Base-by-base conservation (phyloP, 768 basidiomycete genomes). In the Suillus tomentosus region DNA sequence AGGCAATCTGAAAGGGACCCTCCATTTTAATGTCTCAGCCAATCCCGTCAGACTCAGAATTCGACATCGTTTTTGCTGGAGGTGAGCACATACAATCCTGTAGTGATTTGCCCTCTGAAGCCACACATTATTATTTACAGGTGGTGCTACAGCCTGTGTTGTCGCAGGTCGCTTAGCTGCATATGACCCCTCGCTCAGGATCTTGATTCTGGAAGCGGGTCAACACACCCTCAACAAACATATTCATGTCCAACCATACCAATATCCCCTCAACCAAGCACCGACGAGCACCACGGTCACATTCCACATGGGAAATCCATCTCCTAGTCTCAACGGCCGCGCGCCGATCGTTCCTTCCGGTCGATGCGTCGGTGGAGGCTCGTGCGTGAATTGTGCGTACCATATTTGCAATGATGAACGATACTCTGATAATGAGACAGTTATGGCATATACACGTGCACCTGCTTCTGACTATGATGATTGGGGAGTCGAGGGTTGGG, bases 391-490 rank as follows among this genome's bases (percentile, higher is more conserved):
- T 67, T 85, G 86, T 85, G 58, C 47, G 80, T 65, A 14, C 10
- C 37, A 67, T 60, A 42, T 39, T 22, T 64, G 60, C 34, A 51
- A 9, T 27, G 62, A 10, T 61, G 39, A 31, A 59, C 13, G 4
- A 15, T 6, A 15, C 53, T 39, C 37, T 61, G 65, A 7, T 37
- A 60, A 10, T 57, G 60, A 1, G 22, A 62, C 43, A 74, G 79
- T 74, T 65, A 76, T 79, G 69, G 83, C 86, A 80, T 88, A 87
- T 69, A 85, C 81, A 1, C 81, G 88, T 34, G 81, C 85, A 10
- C 72, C 83, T 27, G 69, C 85, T 4, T 87, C 86, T 0, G 88
- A 89, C 68, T 88, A 84, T 62, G 76, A 77, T 65, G 73, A 72
- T 43, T 77, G 73, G 76, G 68, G 67, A 65, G 61, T 9, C 24